phyloP scores from a whole-genome alignment of 108 stramenopile species.

The Nitzschia palea region DNA sequence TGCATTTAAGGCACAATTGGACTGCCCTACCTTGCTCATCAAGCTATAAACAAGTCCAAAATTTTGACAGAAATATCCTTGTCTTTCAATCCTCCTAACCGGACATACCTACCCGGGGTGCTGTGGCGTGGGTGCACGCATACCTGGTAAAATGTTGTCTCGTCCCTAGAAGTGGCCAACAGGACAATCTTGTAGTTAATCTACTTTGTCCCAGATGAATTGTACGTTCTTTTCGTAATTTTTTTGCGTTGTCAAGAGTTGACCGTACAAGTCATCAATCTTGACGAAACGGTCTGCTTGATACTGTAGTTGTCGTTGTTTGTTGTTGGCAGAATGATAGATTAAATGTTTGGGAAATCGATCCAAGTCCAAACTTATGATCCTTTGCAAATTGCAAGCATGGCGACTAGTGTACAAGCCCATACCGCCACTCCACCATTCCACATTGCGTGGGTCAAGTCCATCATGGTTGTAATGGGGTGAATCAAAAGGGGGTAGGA shows the following conservation, averaged over 20 bases:
- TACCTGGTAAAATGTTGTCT: too few species aligned
- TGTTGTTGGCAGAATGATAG: slow-evolving; percentile 87
- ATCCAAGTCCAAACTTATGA: slow-evolving; percentile 68
- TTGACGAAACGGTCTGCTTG: slow-evolving; percentile 46
- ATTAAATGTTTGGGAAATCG: slow-evolving; percentile 68
- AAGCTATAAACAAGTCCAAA: too few species aligned
- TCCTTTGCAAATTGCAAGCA: slow-evolving; percentile 80
- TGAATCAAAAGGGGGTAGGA: slow-evolving; percentile 80
- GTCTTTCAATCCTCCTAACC: too few species aligned
- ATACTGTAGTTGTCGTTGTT: slow-evolving; percentile 56
- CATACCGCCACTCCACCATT: slow-evolving; percentile 78
- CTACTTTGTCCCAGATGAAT: too few species aligned
- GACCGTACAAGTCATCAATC: slow-evolving; percentile 61
- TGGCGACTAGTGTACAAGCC: slow-evolving; percentile 41
- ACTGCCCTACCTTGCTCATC: too few species aligned
- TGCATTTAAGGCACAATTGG: too few species aligned
- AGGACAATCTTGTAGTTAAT: too few species aligned
- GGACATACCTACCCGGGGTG: too few species aligned
- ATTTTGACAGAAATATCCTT: too few species aligned
- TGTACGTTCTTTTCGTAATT: slow-evolving; percentile 38
- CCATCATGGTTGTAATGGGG: slow-evolving; percentile 60
- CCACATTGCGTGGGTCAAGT: slow-evolving; percentile 65
- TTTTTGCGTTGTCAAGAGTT: slow-evolving; percentile 58
- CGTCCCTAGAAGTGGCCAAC: too few species aligned
- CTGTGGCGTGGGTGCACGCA: too few species aligned